Evolutionary conservation across 2,329 filamentous ascomycete genomes (phyloP).

Genomic region (Didymellaceae sp.): DNA sequence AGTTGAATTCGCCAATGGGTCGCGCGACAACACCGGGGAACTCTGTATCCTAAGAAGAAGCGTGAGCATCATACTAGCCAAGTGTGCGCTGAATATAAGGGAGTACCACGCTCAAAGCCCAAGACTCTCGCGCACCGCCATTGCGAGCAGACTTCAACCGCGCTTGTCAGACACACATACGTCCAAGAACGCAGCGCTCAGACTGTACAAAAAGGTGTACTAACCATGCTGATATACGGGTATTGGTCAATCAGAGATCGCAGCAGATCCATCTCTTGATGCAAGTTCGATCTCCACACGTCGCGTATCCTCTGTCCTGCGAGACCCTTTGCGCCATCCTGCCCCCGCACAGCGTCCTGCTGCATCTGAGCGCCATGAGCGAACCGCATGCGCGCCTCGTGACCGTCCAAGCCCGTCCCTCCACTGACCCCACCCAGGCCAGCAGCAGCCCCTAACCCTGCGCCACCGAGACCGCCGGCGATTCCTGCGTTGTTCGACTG

Average conservation of each 20-base stretch:
- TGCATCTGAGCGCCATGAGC: constrained; percentile 70
- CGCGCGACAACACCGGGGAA: constrained; percentile 97
- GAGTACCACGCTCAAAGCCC: constrained; percentile 14
- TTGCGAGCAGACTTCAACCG: constrained; percentile 18
- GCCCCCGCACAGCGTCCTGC: constrained; percentile 59
- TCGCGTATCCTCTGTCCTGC: constrained; percentile 82
- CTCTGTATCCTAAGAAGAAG: constrained; percentile 77
- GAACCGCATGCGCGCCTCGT: constrained; percentile 88
- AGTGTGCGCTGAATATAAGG: background rate
- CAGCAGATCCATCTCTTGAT: constrained; percentile 86
- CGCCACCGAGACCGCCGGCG: constrained; percentile 63
- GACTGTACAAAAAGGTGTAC: constrained; percentile 40
- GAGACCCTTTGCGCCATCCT: constrained; percentile 63
- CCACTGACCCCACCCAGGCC: constrained; percentile 57
- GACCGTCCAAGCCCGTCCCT: constrained; percentile 77
- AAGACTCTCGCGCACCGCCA: constrained; percentile 5
- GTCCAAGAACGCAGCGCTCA: background rate
- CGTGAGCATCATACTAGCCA: constrained; percentile 23
- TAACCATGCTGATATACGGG: constrained; percentile 96
- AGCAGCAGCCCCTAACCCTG: constrained; percentile 62
- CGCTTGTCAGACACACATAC: constrained; percentile 16
- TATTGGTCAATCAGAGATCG: constrained; percentile 87
- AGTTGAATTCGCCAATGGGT: constrained; percentile 92
- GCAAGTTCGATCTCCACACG: constrained; percentile 91
- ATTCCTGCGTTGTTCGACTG: constrained; percentile 59